phyloP scores from a whole-genome alignment of 108 stramenopile genomes.

The Cyclostephanos tholiformis region DNA sequence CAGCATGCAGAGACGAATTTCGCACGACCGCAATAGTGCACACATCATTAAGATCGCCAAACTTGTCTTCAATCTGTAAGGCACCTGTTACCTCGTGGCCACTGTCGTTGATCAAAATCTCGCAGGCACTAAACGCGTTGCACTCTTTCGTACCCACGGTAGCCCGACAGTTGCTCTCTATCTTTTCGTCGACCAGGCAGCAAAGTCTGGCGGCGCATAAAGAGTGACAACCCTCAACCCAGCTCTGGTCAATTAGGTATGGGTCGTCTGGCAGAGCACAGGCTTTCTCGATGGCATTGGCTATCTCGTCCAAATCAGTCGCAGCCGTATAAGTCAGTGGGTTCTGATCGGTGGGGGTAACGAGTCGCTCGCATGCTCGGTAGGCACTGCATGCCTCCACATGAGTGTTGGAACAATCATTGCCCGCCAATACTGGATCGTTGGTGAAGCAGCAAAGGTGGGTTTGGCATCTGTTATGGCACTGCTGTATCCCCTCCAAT shows the following conservation, averaged over 20 bases:
- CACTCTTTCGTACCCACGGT: constrained; percentile 19
- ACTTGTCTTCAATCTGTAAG: not conserved
- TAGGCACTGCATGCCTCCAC: constrained; percentile 19
- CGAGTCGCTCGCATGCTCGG: constrained; percentile 14
- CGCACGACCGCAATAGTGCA: constrained; percentile 4
- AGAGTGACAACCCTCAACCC: constrained; percentile 10
- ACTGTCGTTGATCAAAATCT: constrained; percentile 15
- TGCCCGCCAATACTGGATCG: constrained; percentile 3
- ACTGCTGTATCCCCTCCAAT: constrained; percentile 8
- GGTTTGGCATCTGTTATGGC: constrained; percentile 28
- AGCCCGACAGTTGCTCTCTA: constrained; percentile 14
- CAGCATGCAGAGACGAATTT: constrained; percentile 5
- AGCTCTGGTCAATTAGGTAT: not conserved
- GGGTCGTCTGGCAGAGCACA: constrained; percentile 12
- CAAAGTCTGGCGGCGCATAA: constrained; percentile 17
- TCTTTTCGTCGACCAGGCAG: constrained; percentile 12
- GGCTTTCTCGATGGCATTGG: constrained; percentile 3
- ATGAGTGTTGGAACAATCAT: constrained; percentile 10
- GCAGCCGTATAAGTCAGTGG: not conserved
- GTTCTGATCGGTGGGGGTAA: constrained; percentile 14
- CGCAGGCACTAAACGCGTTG: constrained; percentile 1
- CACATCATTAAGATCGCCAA: constrained; percentile 2
- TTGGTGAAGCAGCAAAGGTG: constrained; percentile 32
- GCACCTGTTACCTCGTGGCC: constrained; percentile 4
- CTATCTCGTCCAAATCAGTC: not conserved